These are phyloP conservation scores for Pichia sp. DNA, from an alignment of 1,139 yeast species.

Conservation along the genomic window DNA sequence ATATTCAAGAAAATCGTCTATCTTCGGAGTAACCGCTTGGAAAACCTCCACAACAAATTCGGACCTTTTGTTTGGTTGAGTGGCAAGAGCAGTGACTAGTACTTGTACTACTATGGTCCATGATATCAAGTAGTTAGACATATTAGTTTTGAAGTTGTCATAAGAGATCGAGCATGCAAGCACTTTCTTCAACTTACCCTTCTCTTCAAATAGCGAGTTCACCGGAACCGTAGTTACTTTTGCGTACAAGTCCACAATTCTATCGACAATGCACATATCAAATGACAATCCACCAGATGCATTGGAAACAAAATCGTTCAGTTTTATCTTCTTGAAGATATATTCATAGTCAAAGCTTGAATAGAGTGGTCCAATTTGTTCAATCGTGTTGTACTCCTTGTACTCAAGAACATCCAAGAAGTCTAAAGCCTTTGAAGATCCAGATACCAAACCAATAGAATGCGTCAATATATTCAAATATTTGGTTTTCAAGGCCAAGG, in stretches of 20 bases:
- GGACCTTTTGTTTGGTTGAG: slow-evolving; percentile 36
- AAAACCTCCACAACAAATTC: slow-evolving; percentile 70
- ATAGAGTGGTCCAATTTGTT: slow-evolving; percentile 29
- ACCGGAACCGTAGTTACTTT: slow-evolving; percentile 19
- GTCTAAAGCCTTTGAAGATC: slow-evolving; percentile 57
- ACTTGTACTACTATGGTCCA: slow-evolving; percentile 82
- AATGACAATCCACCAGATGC: slow-evolving; percentile 16
- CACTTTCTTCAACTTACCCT: slow-evolving; percentile 26
- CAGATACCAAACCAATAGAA: slow-evolving; percentile 38
- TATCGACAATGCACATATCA: slow-evolving; percentile 23
- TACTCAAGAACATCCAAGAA: slow-evolving; percentile 66
- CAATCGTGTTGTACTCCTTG: slow-evolving; percentile 34
- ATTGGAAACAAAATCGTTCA: slow-evolving; percentile 8
- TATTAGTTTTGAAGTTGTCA: slow-evolving; percentile 43
- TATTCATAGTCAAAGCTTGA: slow-evolving; percentile 33
- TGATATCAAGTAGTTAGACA: slow-evolving; percentile 58
- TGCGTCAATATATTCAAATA: slow-evolving; percentile 50
- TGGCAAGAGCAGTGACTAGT: slow-evolving; percentile 52
- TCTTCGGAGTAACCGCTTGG: slow-evolving; percentile 68
- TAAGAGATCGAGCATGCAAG: slow-evolving; percentile 39
- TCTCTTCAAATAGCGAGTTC: slow-evolving; percentile 13
- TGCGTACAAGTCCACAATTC: slow-evolving; percentile 18
- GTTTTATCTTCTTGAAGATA: slow-evolving; percentile 18
- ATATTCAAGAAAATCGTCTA: slow-evolving; percentile 62
- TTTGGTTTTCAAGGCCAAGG: slow-evolving; percentile 46